A percentile compares a stretch with the other conserved stretches of the same genome.
These are phyloP conservation scores for Acer negundo DNA, from an alignment of 345 rosid genomes.

Conservation along the genomic window DNA sequence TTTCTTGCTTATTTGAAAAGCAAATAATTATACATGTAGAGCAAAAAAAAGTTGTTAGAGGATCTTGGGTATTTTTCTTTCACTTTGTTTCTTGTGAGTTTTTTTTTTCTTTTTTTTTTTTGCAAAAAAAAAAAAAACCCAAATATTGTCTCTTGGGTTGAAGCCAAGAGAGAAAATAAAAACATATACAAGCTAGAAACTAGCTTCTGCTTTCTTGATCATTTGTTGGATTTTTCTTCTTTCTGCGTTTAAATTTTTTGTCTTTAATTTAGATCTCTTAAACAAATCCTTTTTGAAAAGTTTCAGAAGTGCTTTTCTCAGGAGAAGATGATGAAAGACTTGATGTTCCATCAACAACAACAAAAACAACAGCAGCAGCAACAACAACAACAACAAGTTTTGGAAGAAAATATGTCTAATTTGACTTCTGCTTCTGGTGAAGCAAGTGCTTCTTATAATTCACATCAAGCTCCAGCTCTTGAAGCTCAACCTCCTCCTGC, in stretches of 20 bases:
- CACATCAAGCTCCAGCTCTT: constrained; percentile 17
- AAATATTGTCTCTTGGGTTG: constrained; percentile 71
- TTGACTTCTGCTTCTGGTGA: constrained; percentile 79
- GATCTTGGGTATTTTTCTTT: constrained; percentile 26
- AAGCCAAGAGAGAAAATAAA: constrained; percentile 56
- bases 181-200: constrained; percentile 18
- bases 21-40: neutral
- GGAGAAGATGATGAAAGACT: constrained; percentile 44
- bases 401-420: constrained; percentile 83
- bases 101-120: too few species aligned
- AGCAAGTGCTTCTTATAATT: constrained; percentile 67
- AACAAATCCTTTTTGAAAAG: neutral
- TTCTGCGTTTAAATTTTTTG: constrained; percentile 18
- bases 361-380: constrained; percentile 29
- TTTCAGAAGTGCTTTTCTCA: constrained; percentile 1
- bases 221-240: constrained; percentile 9
- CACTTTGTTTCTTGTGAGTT: constrained; percentile 23
- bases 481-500: constrained; percentile 46
- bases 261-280: constrained; percentile 23
- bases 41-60: constrained; percentile 36
- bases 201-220: constrained; percentile 23
- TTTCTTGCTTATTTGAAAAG: constrained; percentile 29
- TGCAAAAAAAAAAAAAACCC: constrained; percentile 2
- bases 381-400: constrained; percentile 28
- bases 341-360: constrained; percentile 50